A percentile compares a stretch with the other conserved stretches of the same genome.
Conservation (phyloP, 2,329 filamentous ascomycete genomes). For the Colletotrichum godetiae region DNA sequence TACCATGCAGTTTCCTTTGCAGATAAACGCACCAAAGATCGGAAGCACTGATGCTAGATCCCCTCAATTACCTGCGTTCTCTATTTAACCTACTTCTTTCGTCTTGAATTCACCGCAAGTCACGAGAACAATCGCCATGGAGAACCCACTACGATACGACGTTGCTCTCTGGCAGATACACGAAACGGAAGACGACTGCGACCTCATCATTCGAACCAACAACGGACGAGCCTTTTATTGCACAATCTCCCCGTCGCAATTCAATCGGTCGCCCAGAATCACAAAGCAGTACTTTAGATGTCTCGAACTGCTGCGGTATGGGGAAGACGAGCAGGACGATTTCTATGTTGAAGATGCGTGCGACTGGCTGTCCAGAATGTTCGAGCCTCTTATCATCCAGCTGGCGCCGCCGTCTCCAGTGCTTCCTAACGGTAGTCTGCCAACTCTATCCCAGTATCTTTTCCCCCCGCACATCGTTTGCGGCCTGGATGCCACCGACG, state of each 20-base stretch:
- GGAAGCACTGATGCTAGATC: too few relatives aligned
- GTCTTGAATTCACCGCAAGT: too few relatives aligned
- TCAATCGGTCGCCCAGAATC: slow-evolving; percentile 28
- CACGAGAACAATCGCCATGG: neutral
- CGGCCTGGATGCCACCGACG: slow-evolving; percentile 35
- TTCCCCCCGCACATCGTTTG: slow-evolving; percentile 38
- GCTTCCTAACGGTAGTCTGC: slow-evolving; percentile 7
- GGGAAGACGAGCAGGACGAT: slow-evolving; percentile 30
- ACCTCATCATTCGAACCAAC: slow-evolving; percentile 36
- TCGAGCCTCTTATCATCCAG: slow-evolving; percentile 36
- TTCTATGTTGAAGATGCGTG: slow-evolving; percentile 29
- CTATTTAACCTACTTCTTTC: too few relatives aligned
- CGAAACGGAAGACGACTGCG: slow-evolving; percentile 36
- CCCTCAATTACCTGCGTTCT: too few relatives aligned
- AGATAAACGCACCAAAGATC: too few relatives aligned
- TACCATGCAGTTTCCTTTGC: too few relatives aligned
- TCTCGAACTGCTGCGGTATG: slow-evolving; percentile 25
- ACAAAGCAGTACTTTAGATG: slow-evolving; percentile 36
- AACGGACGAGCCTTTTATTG: slow-evolving; percentile 31
- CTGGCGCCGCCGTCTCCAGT: slow-evolving; percentile 36
- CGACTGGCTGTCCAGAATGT: slow-evolving; percentile 29
- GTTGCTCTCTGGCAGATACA: slow-evolving; percentile 33
- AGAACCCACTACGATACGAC: slow-evolving; percentile 14
- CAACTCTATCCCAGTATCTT: slow-evolving; percentile 37
- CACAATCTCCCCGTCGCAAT: slow-evolving; percentile 13